Evolutionary conservation across 2,329 filamentous ascomycete species (phyloP).

Genomic region (Arthroderma sp.): DNA sequence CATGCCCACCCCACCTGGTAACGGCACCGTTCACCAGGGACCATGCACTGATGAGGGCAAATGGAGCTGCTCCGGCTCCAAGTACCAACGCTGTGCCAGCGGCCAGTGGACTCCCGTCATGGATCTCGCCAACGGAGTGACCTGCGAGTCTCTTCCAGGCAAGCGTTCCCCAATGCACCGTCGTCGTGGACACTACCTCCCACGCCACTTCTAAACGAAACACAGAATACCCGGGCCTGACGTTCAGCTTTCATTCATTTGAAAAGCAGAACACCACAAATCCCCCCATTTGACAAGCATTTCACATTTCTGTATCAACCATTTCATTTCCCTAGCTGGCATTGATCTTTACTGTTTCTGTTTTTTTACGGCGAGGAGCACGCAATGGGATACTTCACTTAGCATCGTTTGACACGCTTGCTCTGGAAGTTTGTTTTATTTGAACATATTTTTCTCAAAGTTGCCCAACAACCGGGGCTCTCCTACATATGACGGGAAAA

Average conservation of each 20-base stretch:
- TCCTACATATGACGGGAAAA: constrained; percentile 5
- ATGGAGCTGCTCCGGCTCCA: constrained; percentile 47
- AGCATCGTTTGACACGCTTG: constrained; percentile 3
- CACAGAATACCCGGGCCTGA: not conserved
- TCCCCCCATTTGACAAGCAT: not conserved
- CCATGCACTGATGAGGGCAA: constrained; percentile 42
- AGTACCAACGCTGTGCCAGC: constrained; percentile 52
- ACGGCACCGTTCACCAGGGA: constrained; percentile 7
- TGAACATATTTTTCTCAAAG: constrained; percentile 2
- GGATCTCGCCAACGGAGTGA: constrained; percentile 43
- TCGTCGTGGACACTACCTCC: not conserved
- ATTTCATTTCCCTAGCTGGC: not conserved
- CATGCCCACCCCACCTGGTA: constrained; percentile 6
- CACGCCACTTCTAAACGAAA: not conserved
- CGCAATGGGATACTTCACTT: not conserved
- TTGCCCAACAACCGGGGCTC: not conserved
- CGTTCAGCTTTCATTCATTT: not conserved
- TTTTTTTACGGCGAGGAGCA: not conserved
- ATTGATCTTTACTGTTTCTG: not conserved
- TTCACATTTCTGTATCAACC: not conserved
- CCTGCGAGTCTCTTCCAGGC: constrained; percentile 29
- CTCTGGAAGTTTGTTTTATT: not conserved
- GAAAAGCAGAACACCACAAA: not conserved
- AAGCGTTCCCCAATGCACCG: constrained; percentile 17
- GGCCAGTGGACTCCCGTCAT: constrained; percentile 43